A percentile compares a stretch with the other conserved stretches of the same genome.
Evolutionary conservation across 2,329 filamentous ascomycete genomes (phyloP).

Genomic region (Nothopassalora personata): DNA sequence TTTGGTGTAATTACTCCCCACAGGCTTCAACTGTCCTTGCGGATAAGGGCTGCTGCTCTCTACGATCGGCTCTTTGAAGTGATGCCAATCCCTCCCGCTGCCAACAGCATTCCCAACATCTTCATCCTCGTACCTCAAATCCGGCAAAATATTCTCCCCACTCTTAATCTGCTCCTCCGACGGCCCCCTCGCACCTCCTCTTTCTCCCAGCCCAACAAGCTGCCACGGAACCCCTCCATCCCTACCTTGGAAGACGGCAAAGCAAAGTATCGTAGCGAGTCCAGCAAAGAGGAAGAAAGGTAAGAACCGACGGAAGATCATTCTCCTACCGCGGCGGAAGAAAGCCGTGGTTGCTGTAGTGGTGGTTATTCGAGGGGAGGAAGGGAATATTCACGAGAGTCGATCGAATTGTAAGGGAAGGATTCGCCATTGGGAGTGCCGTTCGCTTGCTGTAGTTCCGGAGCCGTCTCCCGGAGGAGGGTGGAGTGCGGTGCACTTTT

Average conservation of each 20-base stretch:
- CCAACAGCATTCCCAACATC: background rate
- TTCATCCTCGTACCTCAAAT: constrained; percentile 12
- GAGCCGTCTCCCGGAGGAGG: background rate
- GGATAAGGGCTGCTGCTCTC: constrained; percentile 26
- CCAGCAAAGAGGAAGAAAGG: constrained; percentile 22
- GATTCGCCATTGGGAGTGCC: background rate
- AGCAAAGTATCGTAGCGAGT: constrained; percentile 30
- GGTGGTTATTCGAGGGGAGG: background rate
- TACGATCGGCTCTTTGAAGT: constrained; percentile 26
- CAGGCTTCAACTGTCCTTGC: constrained; percentile 37
- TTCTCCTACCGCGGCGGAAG: constrained; percentile 15
- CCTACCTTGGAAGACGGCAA: constrained; percentile 34
- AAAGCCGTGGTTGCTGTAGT: constrained; percentile 18
- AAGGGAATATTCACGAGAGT: background rate
- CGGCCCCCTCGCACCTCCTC: constrained; percentile 23
- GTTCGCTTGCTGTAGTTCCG: background rate
- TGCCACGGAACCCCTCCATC: constrained; percentile 32
- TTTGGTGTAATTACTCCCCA: constrained; percentile 49
- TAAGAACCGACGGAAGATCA: constrained; percentile 26
- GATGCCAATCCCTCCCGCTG: constrained; percentile 1
- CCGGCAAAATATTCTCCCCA: constrained; percentile 22
- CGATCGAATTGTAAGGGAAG: background rate
- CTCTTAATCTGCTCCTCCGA: constrained; percentile 22
- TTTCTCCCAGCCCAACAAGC: constrained; percentile 35
- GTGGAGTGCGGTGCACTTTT: background rate